Evolutionary conservation across 306 rosid species (phyloP), one percentile per base, ranked within the genome.

Genomic region (Ceratonia siliqua): DNA sequence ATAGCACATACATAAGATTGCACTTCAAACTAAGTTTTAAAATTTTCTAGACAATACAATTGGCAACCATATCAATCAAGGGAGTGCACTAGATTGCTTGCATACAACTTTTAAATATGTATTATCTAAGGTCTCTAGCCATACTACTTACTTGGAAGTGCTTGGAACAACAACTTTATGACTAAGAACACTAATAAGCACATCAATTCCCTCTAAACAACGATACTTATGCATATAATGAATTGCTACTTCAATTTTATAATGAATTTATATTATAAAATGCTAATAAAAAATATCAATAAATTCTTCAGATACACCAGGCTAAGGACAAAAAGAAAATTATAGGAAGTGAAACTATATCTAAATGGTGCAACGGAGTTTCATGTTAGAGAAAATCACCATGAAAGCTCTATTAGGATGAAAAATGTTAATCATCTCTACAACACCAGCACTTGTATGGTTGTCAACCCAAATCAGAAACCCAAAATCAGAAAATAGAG

Each of bases 341-440:
- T 36, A 36, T 42, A 38, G 5, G 43, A 61, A 59, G 35, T 70
- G 62, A 78, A 72, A 70, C 61, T 21, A 61, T 63, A 62, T 63
- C 63, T 12, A 57, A 70, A 55, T 35, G 48, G 53, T 58, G 71
- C 28, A 46, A 7, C 71, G 15, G 4, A 67, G 54, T 63, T 38
- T 12, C 45, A 63, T 27, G 32, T 14, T 38, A 52, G 27, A n/a
- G 54, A 33, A 48, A 33, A 25, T 88, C 84, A 94, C 98, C 98
- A 81, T 84, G 87, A 94, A 94, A 78, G 83, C 96, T 83, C 98
- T 86, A 84, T 89, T 96, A 2, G 94, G 89, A 43, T 96, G 92
- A 68, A 94, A 94, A 75, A 94, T 85, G 68, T 91, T 88, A 53
- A 94, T 87, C 84, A 82, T 94, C 89, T 94, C 98, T 74, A 78